Evolutionary conservation across 164 flowering plant species (phyloP), one percentile per base, ranked within the genome.

Genomic region (Sedum album): DNA sequence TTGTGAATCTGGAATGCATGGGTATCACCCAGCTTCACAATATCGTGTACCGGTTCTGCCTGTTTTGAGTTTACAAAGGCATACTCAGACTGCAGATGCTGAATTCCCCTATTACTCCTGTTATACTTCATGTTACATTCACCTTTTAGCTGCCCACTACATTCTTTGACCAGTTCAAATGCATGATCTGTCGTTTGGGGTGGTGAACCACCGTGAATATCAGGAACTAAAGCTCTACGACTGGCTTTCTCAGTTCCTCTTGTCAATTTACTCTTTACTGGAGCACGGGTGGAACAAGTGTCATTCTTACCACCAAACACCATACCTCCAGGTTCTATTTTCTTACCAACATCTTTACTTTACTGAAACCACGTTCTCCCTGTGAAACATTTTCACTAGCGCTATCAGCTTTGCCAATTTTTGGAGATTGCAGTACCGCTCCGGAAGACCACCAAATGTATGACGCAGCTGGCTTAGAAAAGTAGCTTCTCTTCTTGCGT

Each of bases 361-460:
- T 73, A 68, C 46, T 75, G 25, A 73, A 70, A 57, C 64, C 61
- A 64, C 65, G 71, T 18, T 67, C 57, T 72, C 69, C 76, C 25
- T n/a, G 60, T 65, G 68, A 23, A 20, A 30, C 41, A n/a, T 46
- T 44, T 69, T 72, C 74, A 71, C 33, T 61, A n/a, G 30, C 33
- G 51, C 28, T 72, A 69, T 65, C 36, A 44, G 18, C 76, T 55
- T 64, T 76, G 69, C 66, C 74, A 39, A 72, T 73, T 21, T 60
- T 65, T 44, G 84, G 88, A 70, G 71, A 36, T 66, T 75, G 78
- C 6, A 74, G 51, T 51, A 82, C 39, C 64, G 71, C 78, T 31
- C 72, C 79, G 38, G 75, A 44, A 31, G 66, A 68, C 36, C 95
- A 91, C 97, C 95, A 91, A 31, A 18, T 36, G 55, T 87, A 83